phyloP scores from a whole-genome alignment of 352 stramenopile genomes.

The Globisporangium nodosum region DNA sequence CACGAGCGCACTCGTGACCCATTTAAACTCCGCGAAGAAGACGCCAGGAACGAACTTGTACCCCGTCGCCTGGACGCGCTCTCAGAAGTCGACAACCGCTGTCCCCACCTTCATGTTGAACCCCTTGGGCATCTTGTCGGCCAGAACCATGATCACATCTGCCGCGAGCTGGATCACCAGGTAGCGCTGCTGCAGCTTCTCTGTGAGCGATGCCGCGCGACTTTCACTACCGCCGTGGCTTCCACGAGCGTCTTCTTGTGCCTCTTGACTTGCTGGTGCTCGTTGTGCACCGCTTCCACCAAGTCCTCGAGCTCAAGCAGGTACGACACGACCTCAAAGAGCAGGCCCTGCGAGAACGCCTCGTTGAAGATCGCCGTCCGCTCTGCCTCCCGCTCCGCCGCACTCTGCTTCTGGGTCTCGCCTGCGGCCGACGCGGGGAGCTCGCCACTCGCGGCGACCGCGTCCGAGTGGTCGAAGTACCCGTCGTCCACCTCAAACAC shows the following conservation, averaged over 20 bases:
- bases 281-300: conserved; percentile 16
- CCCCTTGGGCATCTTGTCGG: background rate
- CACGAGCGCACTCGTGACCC: conserved; percentile 11
- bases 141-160: conserved; percentile 17
- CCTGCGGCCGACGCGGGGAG: background rate
- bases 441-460: background rate
- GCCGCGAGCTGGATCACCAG: conserved; percentile 14
- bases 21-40: conserved; percentile 17
- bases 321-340: conserved; percentile 19
- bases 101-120: conserved; percentile 1
- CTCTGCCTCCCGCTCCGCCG: background rate
- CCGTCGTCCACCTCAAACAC: conserved; percentile 17
- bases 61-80: conserved; percentile 6
- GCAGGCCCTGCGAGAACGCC: conserved; percentile 21
- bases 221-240: conserved; percentile 23
- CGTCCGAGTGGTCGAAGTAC: conserved; percentile 11
- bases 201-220: conserved; percentile 17
- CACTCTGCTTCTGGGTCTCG: background rate
- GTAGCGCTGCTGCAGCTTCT: conserved; percentile 17
- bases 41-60: conserved; percentile 19
- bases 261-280: conserved; percentile 26
- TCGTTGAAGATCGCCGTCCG: conserved; percentile 13
- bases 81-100: conserved; percentile 5
- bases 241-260: conserved; percentile 30
- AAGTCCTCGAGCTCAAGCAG: conserved; percentile 25